A percentile compares a stretch with the other conserved stretches of the same genome.
Evolutionary conservation across 306 rosid genomes (phyloP).

Genomic region (Malus sieversii): DNA sequence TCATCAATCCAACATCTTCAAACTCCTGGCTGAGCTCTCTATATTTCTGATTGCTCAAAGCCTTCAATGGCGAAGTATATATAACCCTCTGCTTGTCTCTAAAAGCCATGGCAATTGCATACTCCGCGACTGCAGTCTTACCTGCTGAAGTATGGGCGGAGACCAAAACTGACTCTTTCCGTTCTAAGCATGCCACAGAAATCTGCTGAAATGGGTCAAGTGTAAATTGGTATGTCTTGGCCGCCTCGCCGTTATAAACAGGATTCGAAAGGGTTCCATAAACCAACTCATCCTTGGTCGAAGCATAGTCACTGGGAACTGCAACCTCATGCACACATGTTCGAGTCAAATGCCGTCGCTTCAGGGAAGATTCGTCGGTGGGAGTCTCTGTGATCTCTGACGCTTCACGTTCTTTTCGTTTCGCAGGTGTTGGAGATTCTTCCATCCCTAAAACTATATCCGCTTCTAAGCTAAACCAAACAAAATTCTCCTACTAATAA

Average conservation of each 20-base stretch:
- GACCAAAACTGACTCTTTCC: conserved; percentile 82
- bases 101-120: conserved; percentile 92
- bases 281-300: conserved; percentile 46
- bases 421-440: conserved; percentile 41
- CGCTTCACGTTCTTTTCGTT: conserved; percentile 40
- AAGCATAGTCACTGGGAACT: conserved; percentile 53
- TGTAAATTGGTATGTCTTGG: conserved; percentile 57
- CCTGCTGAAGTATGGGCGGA: conserved; percentile 99
- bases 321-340: conserved; percentile 95
- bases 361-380: conserved; percentile 9
- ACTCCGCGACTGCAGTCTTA: conserved; percentile 92
- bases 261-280: conserved; percentile 82
- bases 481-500: not conserved
- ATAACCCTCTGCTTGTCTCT: conserved; percentile 82
- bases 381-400: conserved; percentile 1
- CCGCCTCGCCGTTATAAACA: conserved; percentile 43
- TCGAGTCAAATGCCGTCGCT: conserved; percentile 39
- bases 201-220: conserved; percentile 92
- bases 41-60: conserved; percentile 87
- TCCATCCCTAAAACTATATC: conserved; percentile 26
- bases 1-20: conserved; percentile 83
- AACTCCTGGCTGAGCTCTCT: conserved; percentile 83
- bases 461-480: not conserved
- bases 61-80: conserved; percentile 87
- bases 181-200: conserved; percentile 78